phyloP scores from a whole-genome alignment of 768 basidiomycete genomes.

The Podaxis mareebaensis region DNA sequence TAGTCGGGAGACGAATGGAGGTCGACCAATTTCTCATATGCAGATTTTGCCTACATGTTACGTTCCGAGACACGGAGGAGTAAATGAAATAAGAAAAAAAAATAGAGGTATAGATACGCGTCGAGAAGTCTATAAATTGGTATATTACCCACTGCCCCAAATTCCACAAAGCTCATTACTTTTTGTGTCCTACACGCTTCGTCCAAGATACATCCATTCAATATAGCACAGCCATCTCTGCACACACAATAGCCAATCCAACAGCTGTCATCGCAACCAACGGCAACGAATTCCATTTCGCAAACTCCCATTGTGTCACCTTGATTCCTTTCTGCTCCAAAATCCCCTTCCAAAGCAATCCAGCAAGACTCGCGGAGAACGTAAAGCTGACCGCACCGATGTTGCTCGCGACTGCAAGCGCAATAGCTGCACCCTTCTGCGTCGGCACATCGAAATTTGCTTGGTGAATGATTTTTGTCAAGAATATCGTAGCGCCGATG shows the following conservation, averaged over 20 bases:
- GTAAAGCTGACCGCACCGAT: constrained; percentile 90
- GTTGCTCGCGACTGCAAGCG: constrained; percentile 85
- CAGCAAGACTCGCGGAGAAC: constrained; percentile 86
- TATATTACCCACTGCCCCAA: not conserved
- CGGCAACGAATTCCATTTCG: constrained; percentile 69
- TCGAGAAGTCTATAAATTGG: not conserved
- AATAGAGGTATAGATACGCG: not conserved
- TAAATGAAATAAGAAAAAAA: not conserved
- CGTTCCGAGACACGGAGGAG: not conserved
- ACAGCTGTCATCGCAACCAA: constrained; percentile 64
- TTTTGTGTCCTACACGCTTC: not conserved
- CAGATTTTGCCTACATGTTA: too few relatives aligned
- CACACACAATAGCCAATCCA: constrained; percentile 69
- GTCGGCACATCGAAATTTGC: constrained; percentile 35
- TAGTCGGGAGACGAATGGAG: not conserved
- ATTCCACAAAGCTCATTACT: not conserved
- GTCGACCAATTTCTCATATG: not conserved
- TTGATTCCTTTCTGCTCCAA: constrained; percentile 69
- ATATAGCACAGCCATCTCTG: constrained; percentile 65
- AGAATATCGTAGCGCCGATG: constrained; percentile 88
- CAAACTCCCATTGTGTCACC: constrained; percentile 65
- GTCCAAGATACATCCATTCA: not conserved
- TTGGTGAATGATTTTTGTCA: constrained; percentile 72
- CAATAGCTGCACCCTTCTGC: constrained; percentile 60
- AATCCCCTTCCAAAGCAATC: constrained; percentile 81